Evolutionary conservation across 345 rosid species (phyloP).

Genomic region (Firmiana major): DNA sequence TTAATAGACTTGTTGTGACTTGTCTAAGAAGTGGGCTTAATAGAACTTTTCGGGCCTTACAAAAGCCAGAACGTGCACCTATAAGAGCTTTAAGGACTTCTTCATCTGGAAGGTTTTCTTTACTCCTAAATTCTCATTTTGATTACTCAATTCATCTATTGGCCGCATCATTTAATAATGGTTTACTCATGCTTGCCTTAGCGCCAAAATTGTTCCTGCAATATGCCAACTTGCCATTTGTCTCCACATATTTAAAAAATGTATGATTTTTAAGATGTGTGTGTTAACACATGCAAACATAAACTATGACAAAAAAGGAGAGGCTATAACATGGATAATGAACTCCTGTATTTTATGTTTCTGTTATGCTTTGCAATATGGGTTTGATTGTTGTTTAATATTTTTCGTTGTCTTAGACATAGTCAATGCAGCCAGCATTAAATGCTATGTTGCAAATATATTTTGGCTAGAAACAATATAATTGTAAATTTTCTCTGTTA

Average conservation of each 20-base stretch:
- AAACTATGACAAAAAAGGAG: neutral
- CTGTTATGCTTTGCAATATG: neutral
- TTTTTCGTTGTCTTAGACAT: neutral
- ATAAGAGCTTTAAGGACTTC: slow-evolving; percentile 93
- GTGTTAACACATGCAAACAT: neutral
- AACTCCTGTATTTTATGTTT: neutral
- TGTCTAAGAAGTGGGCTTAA: slow-evolving; percentile 96
- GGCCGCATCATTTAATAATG: neutral
- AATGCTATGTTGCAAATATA: neutral
- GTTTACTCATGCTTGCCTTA: neutral
- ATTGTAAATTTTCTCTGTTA: neutral
- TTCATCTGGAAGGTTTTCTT: slow-evolving; percentile 89
- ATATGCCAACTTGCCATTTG: neutral
- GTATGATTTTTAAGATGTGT: neutral
- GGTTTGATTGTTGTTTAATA: neutral
- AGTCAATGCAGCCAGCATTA: neutral
- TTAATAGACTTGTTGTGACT: slow-evolving; percentile 79
- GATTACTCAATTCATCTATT: neutral
- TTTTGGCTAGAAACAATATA: neutral
- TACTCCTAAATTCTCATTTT: slow-evolving; percentile 11
- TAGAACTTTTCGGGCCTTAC: slow-evolving; percentile 79
- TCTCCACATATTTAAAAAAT: neutral
- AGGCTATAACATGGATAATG: neutral
- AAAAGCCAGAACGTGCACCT: slow-evolving; percentile 96
- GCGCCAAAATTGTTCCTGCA: neutral